phyloP scores from a whole-genome alignment of 140 eudicot genomes.

The Flaveria floridana region DNA sequence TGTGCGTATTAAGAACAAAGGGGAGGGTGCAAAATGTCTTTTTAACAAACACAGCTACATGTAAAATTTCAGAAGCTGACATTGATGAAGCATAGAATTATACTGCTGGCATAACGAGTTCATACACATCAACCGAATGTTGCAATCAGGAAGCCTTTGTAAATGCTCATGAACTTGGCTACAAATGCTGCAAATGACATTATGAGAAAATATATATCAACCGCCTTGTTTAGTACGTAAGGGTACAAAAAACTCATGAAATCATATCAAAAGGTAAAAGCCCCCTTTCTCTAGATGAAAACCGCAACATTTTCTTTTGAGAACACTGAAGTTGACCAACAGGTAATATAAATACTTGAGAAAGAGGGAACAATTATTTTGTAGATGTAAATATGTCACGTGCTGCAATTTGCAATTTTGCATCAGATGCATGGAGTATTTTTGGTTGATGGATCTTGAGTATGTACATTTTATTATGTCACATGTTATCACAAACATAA shows the following conservation, averaged over 20 bases:
- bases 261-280: background rate
- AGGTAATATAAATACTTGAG: background rate
- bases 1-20: background rate
- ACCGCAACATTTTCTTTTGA: conserved; percentile 4
- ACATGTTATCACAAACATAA: background rate
- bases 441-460: background rate
- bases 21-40: conserved; percentile 16
- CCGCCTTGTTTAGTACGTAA: background rate
- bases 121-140: conserved; percentile 64
- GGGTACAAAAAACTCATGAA: background rate
- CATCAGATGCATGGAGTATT: background rate
- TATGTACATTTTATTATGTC: conserved; percentile 4
- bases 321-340: background rate
- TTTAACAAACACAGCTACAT: conserved; percentile 13
- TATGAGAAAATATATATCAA: background rate
- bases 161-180: conserved; percentile 98
- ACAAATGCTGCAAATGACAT: conserved; percentile 74
- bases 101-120: conserved; percentile 1
- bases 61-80: background rate
- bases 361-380: background rate
- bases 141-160: conserved; percentile 79
- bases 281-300: conserved; percentile 6
- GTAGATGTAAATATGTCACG: background rate
- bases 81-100: conserved; percentile 11
- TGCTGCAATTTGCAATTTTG: background rate